Conservation (phyloP, 257 asterid species). For the Primulina tabacum region DNA sequence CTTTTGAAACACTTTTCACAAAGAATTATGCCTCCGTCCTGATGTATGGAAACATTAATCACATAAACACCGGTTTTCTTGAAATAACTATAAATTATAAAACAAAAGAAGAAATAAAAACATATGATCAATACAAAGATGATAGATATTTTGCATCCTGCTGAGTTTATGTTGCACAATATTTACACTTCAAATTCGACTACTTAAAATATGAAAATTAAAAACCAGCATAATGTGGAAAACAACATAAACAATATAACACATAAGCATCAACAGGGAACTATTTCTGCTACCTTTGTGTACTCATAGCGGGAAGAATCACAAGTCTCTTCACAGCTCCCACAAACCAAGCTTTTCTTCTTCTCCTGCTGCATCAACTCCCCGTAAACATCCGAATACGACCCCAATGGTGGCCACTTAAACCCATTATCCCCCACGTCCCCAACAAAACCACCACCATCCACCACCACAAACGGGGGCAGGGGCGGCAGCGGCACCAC, state of each 20-base stretch:
- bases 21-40: constrained; percentile 54
- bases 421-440: constrained; percentile 52
- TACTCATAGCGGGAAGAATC: constrained; percentile 44
- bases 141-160: background rate
- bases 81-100: background rate
- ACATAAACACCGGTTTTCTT: constrained; percentile 12
- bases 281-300: constrained; percentile 44
- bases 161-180: background rate
- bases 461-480: constrained; percentile 34
- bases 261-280: constrained; percentile 11
- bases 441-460: constrained; percentile 46
- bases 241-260: constrained; percentile 1
- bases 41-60: constrained; percentile 28
- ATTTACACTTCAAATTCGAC: background rate
- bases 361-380: constrained; percentile 53
- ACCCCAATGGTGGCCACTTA: constrained; percentile 70
- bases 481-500: constrained; percentile 44
- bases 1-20: constrained; percentile 79
- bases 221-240: background rate
- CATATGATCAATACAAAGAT: background rate
- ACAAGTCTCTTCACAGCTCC: constrained; percentile 64
- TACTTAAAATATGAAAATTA: constrained; percentile 1
- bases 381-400: constrained; percentile 74
- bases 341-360: constrained; percentile 45
- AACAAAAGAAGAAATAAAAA: background rate